Percentiles rank a stretch among this genome's conserved stretches.
phyloP scores from a whole-genome alignment of 805 yeast species.

The Wickerhamomyces tratensis region DNA sequence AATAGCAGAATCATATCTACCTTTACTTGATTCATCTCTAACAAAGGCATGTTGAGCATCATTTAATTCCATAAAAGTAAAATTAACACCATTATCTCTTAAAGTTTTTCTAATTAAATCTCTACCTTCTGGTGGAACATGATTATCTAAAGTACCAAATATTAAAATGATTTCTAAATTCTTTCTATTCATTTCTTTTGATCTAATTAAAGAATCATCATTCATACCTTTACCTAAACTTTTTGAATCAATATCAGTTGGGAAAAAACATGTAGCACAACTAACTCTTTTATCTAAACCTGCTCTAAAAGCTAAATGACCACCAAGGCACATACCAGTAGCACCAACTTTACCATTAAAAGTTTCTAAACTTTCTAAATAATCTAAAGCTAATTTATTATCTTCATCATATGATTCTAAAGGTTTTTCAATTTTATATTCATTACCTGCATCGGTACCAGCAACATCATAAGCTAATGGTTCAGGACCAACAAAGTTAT shows the following conservation, averaged over 20 bases:
- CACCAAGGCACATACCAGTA: constrained; percentile 85
- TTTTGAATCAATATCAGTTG: constrained; percentile 68
- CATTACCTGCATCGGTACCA: constrained; percentile 72
- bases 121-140: constrained; percentile 71
- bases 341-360: constrained; percentile 71
- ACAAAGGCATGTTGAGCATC: constrained; percentile 83
- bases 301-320: constrained; percentile 70
- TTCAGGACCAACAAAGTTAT: constrained; percentile 56
- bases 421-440: constrained; percentile 56
- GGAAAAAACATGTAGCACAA: constrained; percentile 69
- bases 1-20: constrained; percentile 74
- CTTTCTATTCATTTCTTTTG: constrained; percentile 39
- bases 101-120: constrained; percentile 56
- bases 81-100: constrained; percentile 47
- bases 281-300: constrained; percentile 53
- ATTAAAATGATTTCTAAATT: constrained; percentile 53
- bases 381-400: constrained; percentile 51
- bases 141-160: constrained; percentile 73
- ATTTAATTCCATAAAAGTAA: constrained; percentile 65
- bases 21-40: constrained; percentile 70
- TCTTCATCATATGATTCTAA: constrained; percentile 72
- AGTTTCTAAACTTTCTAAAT: constrained; percentile 44
- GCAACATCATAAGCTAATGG: constrained; percentile 59
- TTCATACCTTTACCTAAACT: constrained; percentile 54
- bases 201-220: constrained; percentile 56